phyloP scores from a whole-genome alignment of 345 rosid species.

The Noccaea bulbosa region DNA sequence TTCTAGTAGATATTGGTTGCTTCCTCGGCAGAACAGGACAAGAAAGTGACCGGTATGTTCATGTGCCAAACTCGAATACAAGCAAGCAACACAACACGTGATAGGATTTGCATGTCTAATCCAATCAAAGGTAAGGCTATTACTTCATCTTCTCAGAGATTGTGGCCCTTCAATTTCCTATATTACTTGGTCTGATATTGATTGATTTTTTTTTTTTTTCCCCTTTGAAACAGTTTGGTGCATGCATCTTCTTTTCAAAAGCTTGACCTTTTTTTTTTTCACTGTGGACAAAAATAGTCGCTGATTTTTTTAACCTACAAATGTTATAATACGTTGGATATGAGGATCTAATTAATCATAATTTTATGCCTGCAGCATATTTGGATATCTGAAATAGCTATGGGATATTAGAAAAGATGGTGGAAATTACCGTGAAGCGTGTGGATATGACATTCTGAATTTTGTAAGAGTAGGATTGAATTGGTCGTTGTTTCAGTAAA shows the following conservation, averaged over 20 bases:
- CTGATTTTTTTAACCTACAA: neutral
- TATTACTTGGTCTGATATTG: neutral
- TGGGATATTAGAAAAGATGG: neutral
- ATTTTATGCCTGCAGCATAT: neutral
- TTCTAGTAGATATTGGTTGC: slow-evolving; percentile 24
- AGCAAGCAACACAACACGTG: neutral
- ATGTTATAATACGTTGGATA: slow-evolving; percentile 3
- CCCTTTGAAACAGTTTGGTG: slow-evolving; percentile 11
- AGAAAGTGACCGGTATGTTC: neutral
- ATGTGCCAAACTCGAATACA: neutral
- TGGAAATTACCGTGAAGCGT: slow-evolving; percentile 21
- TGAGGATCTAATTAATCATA: neutral
- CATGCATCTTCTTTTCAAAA: slow-evolving; percentile 7
- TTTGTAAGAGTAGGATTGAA: neutral
- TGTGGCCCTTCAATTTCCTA: neutral
- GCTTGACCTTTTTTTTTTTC: slow-evolving; percentile 1
- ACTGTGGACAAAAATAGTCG: neutral
- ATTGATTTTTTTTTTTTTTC: no score
- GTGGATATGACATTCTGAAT: slow-evolving; percentile 13
- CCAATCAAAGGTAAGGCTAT: slow-evolving; percentile 30
- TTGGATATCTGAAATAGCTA: neutral
- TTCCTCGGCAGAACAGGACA: neutral
- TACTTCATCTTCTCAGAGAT: neutral
- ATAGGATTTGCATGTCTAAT: neutral
- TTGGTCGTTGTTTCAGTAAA: slow-evolving; percentile 19